phyloP scores from a whole-genome alignment of 805 yeast species.

The Yamadazyma laniorum region DNA sequence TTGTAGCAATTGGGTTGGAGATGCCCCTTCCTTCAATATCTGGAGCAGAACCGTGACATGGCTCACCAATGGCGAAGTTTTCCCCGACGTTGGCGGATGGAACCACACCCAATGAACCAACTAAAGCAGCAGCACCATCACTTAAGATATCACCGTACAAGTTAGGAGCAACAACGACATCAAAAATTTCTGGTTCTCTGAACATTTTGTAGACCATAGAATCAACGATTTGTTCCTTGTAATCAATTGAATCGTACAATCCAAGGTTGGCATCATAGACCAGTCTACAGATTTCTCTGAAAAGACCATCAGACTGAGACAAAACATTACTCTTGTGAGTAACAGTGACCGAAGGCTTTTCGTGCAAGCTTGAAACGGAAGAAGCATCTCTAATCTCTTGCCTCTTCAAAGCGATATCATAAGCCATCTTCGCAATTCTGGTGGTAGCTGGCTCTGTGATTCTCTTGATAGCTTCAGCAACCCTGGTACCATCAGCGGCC shows the following conservation, averaged over 20 bases:
- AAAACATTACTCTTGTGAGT: slow-evolving; percentile 96
- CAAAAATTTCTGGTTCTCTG: slow-evolving; percentile 96
- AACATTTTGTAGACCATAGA: slow-evolving; percentile 99
- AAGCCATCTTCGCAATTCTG: slow-evolving; percentile 86
- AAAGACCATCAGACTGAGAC: slow-evolving; percentile 89
- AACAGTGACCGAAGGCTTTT: slow-evolving; percentile 72
- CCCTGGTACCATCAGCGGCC: slow-evolving; percentile 77
- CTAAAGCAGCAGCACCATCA: slow-evolving; percentile 98
- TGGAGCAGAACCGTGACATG: slow-evolving; percentile 99
- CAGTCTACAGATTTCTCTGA: slow-evolving; percentile 79
- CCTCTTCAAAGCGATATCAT: slow-evolving; percentile 90
- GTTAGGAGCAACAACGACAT: slow-evolving; percentile 98
- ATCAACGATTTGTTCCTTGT: slow-evolving; percentile 96
- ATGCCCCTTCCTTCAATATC: slow-evolving; percentile 95
- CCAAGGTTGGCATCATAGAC: slow-evolving; percentile 58
- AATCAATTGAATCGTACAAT: slow-evolving; percentile 56
- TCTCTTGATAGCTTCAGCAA: slow-evolving; percentile 97
- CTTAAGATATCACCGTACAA: slow-evolving; percentile 95
- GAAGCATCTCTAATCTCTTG: slow-evolving; percentile 67
- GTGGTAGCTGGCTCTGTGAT: slow-evolving; percentile 84
- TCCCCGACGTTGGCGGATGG: slow-evolving; percentile 99
- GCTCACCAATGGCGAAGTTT: slow-evolving; percentile 95
- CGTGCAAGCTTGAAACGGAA: slow-evolving; percentile 28
- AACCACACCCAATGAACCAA: slow-evolving; percentile 96
- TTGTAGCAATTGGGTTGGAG: slow-evolving; percentile 96